Evolutionary conservation across 352 stramenopile genomes (phyloP), one percentile per base, ranked within the genome.

Genomic region (Phytophthora lateralis): DNA sequence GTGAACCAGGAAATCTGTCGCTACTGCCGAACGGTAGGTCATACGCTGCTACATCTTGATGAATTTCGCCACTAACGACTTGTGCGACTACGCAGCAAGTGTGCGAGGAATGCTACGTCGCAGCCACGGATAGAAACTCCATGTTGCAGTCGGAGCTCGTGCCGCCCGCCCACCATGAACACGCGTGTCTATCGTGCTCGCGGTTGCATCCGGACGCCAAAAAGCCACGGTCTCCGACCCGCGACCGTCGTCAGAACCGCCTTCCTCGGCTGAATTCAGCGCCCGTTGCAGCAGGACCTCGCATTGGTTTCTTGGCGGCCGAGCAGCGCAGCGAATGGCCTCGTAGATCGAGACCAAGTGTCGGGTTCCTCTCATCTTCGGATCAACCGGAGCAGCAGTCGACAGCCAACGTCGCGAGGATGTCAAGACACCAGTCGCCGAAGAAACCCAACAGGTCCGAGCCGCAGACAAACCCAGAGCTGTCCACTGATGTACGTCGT

Each of bases 21-120:
- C 37, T 71, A 69, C 53, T 75, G 67, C 50, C 44, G 63, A 57
- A 69, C 48, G 43, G 67, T 75, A 26, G 10, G 59, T 20, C 20
- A 9, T 24, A 11, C 0, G 30, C 37, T 49, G 4, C 0, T 24
- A 48, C 29, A 35, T 37, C 11, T 46, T 49, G 10, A 58, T 50
- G 32, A 15, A 30, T 34, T 17, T 27, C 17, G 17, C 17, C 12
- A 30, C 24, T 69, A 49, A 53, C 41, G 51, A 56, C 37, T 30
- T 61, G 21, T 49, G 27, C 2, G 4, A 50, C 18, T 27, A 35
- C 24, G 29, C 52, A 75, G 68, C 57, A 61, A 50, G 50, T 66
- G 5, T 73, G 68, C 43, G 49, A 70, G 29, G 54, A 66, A 17
- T 73, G 68, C 29, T 68, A 50, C 42, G 29, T 47, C 5, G 38